phyloP scores from a whole-genome alignment of 257 asterid species.

The Coffea canephora region DNA sequence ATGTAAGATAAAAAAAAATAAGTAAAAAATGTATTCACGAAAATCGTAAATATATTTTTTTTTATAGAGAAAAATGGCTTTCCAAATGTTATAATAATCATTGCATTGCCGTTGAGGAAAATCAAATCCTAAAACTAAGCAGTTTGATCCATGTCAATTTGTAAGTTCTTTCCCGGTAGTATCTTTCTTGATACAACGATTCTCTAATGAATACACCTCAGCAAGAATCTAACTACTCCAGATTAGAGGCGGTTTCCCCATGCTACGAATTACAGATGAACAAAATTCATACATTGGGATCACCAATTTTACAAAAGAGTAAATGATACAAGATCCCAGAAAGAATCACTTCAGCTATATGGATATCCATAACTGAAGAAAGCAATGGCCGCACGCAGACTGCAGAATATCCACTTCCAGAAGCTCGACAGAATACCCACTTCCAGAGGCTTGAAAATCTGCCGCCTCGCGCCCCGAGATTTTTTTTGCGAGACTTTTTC shows the following conservation, averaged over 20 bases:
- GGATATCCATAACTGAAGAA: not conserved
- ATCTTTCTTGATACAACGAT: not conserved
- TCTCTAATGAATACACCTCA: slow-evolving; percentile 1
- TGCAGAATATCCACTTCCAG: not conserved
- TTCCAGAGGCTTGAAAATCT: not conserved
- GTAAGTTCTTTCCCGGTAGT: not conserved
- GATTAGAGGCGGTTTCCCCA: not conserved
- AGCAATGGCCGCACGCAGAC: not conserved
- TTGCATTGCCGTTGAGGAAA: not conserved
- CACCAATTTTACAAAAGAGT: not conserved
- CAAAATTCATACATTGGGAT: not conserved
- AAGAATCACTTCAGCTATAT: not conserved
- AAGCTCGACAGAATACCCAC: not conserved
- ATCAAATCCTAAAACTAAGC: not conserved
- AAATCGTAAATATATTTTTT: too few relatives aligned
- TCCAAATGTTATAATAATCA: not conserved
- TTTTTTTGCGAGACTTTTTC: not conserved
- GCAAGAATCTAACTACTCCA: not conserved
- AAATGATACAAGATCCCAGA: not conserved
- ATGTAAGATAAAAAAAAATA: too few relatives aligned
- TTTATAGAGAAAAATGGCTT: too few relatives aligned
- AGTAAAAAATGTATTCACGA: too few relatives aligned
- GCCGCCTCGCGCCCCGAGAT: not conserved
- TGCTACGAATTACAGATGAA: not conserved
- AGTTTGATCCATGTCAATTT: not conserved